Conservation (phyloP, 176 grass and related monocot genomes). For the Avena atlantica region DNA sequence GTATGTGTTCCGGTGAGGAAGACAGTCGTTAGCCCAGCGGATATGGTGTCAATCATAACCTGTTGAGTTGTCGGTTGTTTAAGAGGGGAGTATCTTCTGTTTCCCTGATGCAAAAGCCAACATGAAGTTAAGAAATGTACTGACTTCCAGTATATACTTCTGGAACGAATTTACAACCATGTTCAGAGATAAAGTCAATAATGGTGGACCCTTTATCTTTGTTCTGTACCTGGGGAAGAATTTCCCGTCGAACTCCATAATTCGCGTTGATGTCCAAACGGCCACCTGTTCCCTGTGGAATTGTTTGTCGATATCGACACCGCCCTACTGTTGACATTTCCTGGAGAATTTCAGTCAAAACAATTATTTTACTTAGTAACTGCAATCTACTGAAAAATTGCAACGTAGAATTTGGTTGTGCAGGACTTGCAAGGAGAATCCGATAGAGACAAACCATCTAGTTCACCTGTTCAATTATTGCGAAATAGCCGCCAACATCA, state of each 20-base stretch:
- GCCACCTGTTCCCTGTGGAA: constrained; percentile 59
- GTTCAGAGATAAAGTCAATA: background rate
- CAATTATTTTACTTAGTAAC: constrained; percentile 20
- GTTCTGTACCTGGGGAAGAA: constrained; percentile 72
- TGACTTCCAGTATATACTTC: background rate
- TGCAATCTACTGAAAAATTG: background rate
- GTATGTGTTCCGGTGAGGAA: constrained; percentile 61
- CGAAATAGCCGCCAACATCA: constrained; percentile 66
- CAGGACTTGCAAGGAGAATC: constrained; percentile 5
- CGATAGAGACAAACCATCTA: background rate
- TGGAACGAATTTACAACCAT: background rate
- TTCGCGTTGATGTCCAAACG: constrained; percentile 58
- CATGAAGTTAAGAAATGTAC: constrained; percentile 6
- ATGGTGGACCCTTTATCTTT: background rate
- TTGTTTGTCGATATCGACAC: constrained; percentile 69
- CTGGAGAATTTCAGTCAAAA: constrained; percentile 39
- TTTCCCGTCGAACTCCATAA: constrained; percentile 58
- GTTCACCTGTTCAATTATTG: constrained; percentile 63
- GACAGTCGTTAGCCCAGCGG: constrained; percentile 55
- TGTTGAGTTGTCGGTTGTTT: constrained; percentile 57
- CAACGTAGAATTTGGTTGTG: background rate
- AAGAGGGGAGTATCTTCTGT: constrained; percentile 57
- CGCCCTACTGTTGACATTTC: constrained; percentile 60
- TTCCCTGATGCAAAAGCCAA: constrained; percentile 52
- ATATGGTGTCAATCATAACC: constrained; percentile 63